Conservation (phyloP, 108 stramenopile genomes). For the Poteriospumella lacustris region DNA sequence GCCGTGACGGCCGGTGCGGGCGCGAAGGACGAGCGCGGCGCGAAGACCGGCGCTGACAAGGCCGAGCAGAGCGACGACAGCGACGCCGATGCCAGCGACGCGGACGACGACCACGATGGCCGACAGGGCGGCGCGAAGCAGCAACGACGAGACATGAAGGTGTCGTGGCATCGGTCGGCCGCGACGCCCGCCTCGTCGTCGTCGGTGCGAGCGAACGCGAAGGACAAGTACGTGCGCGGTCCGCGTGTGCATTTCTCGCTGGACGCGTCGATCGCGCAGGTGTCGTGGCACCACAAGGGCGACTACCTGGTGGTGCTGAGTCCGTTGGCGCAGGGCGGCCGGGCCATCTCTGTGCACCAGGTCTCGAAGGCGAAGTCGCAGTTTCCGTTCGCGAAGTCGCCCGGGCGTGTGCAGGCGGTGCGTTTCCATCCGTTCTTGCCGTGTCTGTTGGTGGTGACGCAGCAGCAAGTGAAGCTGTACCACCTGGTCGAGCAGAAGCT, state of each 20-base stretch:
- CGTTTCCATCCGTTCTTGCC: slow-evolving; percentile 93
- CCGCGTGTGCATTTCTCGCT: neutral
- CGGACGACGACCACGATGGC: neutral
- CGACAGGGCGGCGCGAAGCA: neutral
- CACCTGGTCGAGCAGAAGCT: slow-evolving; percentile 87
- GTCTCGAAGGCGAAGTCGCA: slow-evolving; percentile 81
- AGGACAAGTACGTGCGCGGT: neutral
- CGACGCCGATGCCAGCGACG: slow-evolving; percentile 14
- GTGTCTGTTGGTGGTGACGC: slow-evolving; percentile 90
- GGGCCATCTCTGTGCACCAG: slow-evolving; percentile 88
- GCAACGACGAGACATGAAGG: too few relatives aligned
- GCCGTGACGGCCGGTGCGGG: slow-evolving; percentile 47
- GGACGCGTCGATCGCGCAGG: slow-evolving; percentile 14
- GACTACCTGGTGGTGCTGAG: slow-evolving; percentile 72
- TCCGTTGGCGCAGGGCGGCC: slow-evolving; percentile 63
- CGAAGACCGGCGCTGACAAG: neutral
- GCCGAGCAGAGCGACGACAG: neutral
- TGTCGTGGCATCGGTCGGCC: too few relatives aligned
- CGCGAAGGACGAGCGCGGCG: neutral
- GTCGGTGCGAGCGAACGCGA: too few relatives aligned
- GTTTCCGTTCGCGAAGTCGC: slow-evolving; percentile 69
- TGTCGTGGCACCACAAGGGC: slow-evolving; percentile 90
- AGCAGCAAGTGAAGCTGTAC: slow-evolving; percentile 85
- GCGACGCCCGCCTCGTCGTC: too few relatives aligned
- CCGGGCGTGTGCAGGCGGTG: slow-evolving; percentile 73